phyloP scores from a whole-genome alignment of 495 filamentous ascomycete species.

The Aspergillus kassunensis region DNA sequence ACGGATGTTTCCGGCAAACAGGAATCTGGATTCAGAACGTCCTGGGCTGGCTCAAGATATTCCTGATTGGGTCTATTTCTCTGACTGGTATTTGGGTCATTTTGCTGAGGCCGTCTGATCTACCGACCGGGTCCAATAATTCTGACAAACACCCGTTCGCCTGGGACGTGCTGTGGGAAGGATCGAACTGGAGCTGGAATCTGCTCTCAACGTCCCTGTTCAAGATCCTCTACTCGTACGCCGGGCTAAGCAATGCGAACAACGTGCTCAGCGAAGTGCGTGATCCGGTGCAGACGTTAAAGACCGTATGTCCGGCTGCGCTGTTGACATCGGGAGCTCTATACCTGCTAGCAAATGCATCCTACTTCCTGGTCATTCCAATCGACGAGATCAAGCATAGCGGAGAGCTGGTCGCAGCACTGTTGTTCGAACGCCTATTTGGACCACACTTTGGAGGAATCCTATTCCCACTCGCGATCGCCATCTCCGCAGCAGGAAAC shows the following conservation, averaged over 20 bases:
- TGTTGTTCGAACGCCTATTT: slow-evolving; percentile 67
- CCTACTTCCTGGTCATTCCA: slow-evolving; percentile 66
- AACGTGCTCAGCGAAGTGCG: slow-evolving; percentile 76
- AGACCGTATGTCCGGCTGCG: slow-evolving; percentile 57
- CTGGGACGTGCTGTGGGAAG: slow-evolving; percentile 39
- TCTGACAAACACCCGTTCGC: slow-evolving; percentile 3
- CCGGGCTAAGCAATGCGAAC: slow-evolving; percentile 64
- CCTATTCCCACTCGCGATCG: slow-evolving; percentile 61
- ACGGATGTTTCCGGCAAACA: slow-evolving; percentile 34
- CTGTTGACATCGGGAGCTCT: slow-evolving; percentile 57
- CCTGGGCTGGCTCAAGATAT: slow-evolving; percentile 46
- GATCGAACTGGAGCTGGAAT: slow-evolving; percentile 46
- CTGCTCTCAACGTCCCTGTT: slow-evolving; percentile 61
- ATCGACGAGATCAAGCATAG: slow-evolving; percentile 64
- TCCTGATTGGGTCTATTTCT: slow-evolving; percentile 41
- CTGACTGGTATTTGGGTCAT: slow-evolving; percentile 44
- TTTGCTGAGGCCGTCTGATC: slow-evolving; percentile 20
- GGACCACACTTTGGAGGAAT: slow-evolving; percentile 52
- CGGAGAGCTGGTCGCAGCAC: slow-evolving; percentile 62
- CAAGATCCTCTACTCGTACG: slow-evolving; percentile 71
- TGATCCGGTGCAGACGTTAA: slow-evolving; percentile 62
- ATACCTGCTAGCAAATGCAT: slow-evolving; percentile 66
- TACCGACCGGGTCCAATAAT: slow-evolving; percentile 7
- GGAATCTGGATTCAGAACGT: slow-evolving; percentile 45
- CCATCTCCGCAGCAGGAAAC: slow-evolving; percentile 65